Evolutionary conservation across 2,329 filamentous ascomycete species (phyloP), one percentile per base, ranked within the genome.

Genomic region (Sporothrix brunneoviolacea): DNA sequence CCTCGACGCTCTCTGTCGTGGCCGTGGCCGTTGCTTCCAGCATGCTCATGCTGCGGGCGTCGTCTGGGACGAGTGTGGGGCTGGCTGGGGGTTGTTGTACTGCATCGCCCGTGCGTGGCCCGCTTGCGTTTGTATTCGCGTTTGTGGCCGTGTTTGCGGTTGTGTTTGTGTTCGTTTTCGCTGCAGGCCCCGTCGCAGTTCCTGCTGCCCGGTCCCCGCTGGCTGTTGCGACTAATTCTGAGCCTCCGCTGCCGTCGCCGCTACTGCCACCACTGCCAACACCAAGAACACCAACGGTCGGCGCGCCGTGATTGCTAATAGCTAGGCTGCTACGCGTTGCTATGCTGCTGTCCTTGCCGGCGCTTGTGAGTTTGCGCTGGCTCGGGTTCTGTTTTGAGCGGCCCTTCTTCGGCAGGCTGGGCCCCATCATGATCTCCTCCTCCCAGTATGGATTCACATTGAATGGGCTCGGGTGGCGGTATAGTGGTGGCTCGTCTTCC

Each of bases 391-490:
- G 81, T 68, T 67, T 79, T 61, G 63, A 67, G 59, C 67, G 65
- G 53, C 76, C 68, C 65, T 83, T 77, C 60, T 83, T 83, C 28
- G 83, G 83, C 32, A 86, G 76, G 3, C 80, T 82, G 2, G 91
- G 91, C 0, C 91, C 91, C 68, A 91, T 77, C 55, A 74, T 75
- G 57, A 96, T 94, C 67, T 96, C 91, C 62, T 93, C 86, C 28
- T 78, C 73, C 91, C 91, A 96, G 68, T 88, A 88, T 12, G 85
- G 84, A 61, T 96, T 96, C 24, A 89, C 95, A 61, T 83, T 84
- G 60, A 89, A 93, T 1, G 89, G 87, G 39, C 82, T 80, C 2
- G 86, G 90, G 61, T 96, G 90, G 45, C 82, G 76, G 65, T 95
- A 93, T 10, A 82, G 67, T 36, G 79, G 80, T 0, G 88, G 87